Conservation (phyloP, 345 rosid species). For the Populus tremula region DNA sequence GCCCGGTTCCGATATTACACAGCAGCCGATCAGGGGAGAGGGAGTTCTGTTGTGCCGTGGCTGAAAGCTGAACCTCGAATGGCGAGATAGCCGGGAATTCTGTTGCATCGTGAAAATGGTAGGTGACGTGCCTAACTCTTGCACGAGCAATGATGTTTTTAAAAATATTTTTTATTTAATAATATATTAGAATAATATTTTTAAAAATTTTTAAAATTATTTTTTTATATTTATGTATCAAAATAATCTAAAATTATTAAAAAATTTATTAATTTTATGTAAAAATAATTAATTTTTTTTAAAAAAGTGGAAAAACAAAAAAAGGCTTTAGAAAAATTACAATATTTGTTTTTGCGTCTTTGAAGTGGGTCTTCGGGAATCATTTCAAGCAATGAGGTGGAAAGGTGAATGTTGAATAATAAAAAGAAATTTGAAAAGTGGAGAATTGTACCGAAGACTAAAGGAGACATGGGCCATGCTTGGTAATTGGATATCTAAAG, state of each 20-base stretch:
- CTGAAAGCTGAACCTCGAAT: background rate
- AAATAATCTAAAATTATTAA: too few relatives aligned
- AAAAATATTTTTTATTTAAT: too few relatives aligned
- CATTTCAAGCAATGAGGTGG: slow-evolving; percentile 30
- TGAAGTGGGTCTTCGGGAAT: slow-evolving; percentile 30
- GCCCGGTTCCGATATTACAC: too few relatives aligned
- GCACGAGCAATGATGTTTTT: background rate
- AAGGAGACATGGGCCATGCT: slow-evolving; percentile 15
- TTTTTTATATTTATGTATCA: too few relatives aligned
- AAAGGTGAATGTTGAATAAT: slow-evolving; percentile 27
- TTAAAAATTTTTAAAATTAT: too few relatives aligned
- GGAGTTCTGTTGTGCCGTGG: background rate
- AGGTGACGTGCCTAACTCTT: slow-evolving; percentile 7
- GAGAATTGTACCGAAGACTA: slow-evolving; percentile 23
- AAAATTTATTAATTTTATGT: too few relatives aligned
- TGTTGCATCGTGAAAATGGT: too few relatives aligned
- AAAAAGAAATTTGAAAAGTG: slow-evolving; percentile 28
- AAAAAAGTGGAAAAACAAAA: too few relatives aligned
- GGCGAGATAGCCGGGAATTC: background rate
- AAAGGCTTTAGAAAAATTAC: background rate
- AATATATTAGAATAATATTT: too few relatives aligned
- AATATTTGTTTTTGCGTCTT: slow-evolving; percentile 1
- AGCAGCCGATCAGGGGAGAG: too few relatives aligned
- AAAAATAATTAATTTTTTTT: too few relatives aligned
- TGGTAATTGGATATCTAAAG: slow-evolving; percentile 20